Evolutionary conservation across 148 eudicot species (phyloP), one percentile per base, ranked within the genome.

Genomic region (Dianthus caryophyllus): DNA sequence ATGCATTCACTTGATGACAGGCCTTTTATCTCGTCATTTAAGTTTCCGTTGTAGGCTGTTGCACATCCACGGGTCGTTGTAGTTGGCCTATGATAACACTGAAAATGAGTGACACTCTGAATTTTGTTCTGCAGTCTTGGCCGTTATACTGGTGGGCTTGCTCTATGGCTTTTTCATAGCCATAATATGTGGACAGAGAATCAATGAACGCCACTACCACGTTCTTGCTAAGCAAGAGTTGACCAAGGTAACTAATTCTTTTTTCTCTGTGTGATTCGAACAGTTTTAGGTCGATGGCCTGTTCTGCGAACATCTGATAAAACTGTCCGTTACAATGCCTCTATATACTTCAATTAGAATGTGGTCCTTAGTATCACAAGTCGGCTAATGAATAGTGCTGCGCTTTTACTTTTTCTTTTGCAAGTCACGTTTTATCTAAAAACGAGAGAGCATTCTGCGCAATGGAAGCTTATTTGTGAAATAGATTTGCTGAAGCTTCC

Each of bases 91-190:
- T 61, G 49, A 61, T 48, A 7, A 24, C 21, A 44, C 16, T 7
- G 14, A n/a, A 13, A 38, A n/a, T 39, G 15, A 33, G 6, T 61
- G 47, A 57, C 8, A 27, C 36, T 5, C 73, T 79, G 22, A 11
- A 50, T 47, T 47, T 46, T 27, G 30, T 61, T n/a, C 68, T 78
- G 84, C 88, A 94, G 99, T 86, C 66, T 72, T 94, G 66, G 97
- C 99, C 49, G 83, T 90, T 72, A 71, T 94, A 69, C 74, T 94
- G 80, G 96, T 94, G 82, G 99, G 99, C 50, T 78, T 94, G 86
- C 96, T 94, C 60, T 94, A 94, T 82, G 99, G 99, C 17, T 94
- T 94, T 79, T 94, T 94, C 78, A 90, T 94, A 71, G 97, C 99
- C 56, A 94, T 94, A 49, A 94, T 94, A 67, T 94, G 97, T 80